Evolutionary conservation across 768 basidiomycete genomes (phyloP), one percentile per base, ranked within the genome.

Genomic region (Hypholoma fasciculare): DNA sequence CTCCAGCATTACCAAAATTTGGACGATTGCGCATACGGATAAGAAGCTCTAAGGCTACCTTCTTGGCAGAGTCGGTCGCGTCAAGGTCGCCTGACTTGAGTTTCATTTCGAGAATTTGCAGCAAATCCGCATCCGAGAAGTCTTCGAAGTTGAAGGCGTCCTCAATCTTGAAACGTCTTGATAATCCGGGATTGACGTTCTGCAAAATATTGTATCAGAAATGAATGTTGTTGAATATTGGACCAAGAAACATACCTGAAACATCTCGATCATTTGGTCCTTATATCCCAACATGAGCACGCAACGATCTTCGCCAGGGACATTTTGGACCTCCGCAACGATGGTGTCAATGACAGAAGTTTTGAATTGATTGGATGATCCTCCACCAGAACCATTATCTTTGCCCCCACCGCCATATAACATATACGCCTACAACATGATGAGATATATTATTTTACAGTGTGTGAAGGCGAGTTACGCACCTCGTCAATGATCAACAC

Each of bases 401-500:
- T 72, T 73, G 3, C 69, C 69, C 11, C 70, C 67, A 30, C 79
- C 80, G 12, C 77, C 75, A 59, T 87, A 85, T 7, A 89, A 70
- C 84, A 86, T 86, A 62, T 82, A 89, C 4, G 88, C 88, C 87
- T 88, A 56, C 13, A 49, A 34, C 9, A 34, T 9, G 7, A 34
- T 34, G 49, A 39, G 39, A 46, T 26, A 16, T 6, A 34, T 19
- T 20, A 58, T 50, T 49, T 56, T 3, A 37, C 30, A 16, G 43
- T 7, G 39, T 6, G 9, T 9, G 30, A 34, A 34, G 9, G 9
- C 9, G 7, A 27, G 44, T 13, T 13, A 59, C 67, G 49, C 58
- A 78, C 87, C 78, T 89, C 87, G 59, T 89, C 88, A 37, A 89
- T 89, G 13, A 89, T 81, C 40, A 89, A 69, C 0, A 89, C 84